phyloP scores from a whole-genome alignment of 371 early-diverging fungal genomes.

The Paraphysoderma sedebokerense region DNA sequence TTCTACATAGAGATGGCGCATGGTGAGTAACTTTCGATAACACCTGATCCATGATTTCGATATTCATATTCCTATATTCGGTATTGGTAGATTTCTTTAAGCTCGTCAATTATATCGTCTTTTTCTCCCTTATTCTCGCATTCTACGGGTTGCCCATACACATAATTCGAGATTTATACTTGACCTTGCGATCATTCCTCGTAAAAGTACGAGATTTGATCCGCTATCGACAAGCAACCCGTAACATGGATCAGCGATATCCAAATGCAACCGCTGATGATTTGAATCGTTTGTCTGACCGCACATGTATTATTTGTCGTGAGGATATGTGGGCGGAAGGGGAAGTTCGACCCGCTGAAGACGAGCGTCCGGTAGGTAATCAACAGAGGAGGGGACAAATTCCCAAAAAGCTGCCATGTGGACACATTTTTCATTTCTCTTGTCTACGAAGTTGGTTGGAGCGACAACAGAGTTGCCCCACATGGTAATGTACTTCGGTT shows the following conservation, averaged over 20 bases:
- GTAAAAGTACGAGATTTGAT: conserved; percentile 71
- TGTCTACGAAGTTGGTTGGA: conserved; percentile 97
- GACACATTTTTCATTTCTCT: conserved; percentile 93
- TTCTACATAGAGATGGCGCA: conserved; percentile 69
- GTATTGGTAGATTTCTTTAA: conserved; percentile 57
- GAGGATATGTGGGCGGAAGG: conserved; percentile 64
- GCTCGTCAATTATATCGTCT: conserved; percentile 61
- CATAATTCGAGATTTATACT: conserved; percentile 86
- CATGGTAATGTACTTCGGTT: conserved; percentile 61
- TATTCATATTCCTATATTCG: not conserved
- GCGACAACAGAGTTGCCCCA: conserved; percentile 96
- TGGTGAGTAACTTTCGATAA: conserved; percentile 25
- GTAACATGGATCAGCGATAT: conserved; percentile 87
- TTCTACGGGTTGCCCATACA: conserved; percentile 79
- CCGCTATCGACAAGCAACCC: conserved; percentile 80
- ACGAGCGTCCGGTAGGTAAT: not conserved
- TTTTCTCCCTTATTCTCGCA: conserved; percentile 66
- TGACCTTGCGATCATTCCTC: conserved; percentile 74
- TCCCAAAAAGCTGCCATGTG: conserved; percentile 90
- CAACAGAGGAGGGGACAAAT: conserved; percentile 25
- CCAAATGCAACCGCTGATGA: conserved; percentile 74
- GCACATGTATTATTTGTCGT: conserved; percentile 88
- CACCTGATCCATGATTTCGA: not conserved
- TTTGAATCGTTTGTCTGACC: conserved; percentile 53
- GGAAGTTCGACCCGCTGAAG: not conserved